Conservation (phyloP, 73 alveolate genomes). For the Stentor roeselii region DNA sequence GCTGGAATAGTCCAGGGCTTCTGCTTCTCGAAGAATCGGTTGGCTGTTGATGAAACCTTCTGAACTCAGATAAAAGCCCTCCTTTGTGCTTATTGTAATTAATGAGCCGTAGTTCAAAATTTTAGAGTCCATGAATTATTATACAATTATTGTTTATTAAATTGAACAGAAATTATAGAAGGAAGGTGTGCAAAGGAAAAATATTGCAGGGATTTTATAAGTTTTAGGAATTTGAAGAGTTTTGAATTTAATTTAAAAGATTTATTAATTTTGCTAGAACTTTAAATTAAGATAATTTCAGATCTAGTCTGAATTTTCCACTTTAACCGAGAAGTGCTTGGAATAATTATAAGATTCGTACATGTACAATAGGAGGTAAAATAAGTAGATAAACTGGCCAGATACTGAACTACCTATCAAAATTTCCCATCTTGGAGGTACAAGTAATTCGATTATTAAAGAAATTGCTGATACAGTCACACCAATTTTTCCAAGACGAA, state of each 20-base stretch:
- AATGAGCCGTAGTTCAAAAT: conserved; percentile 9
- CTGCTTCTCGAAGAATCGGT: not conserved
- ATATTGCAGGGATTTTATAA: too few species aligned
- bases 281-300: too few species aligned
- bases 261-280: too few species aligned
- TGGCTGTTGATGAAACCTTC: conserved; percentile 19
- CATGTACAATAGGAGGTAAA: not conserved
- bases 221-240: too few species aligned
- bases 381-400: not conserved
- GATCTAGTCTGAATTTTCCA: too few species aligned
- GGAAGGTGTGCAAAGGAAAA: too few species aligned
- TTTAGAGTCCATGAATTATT: not conserved
- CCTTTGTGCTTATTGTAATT: not conserved
- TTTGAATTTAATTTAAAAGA: too few species aligned
- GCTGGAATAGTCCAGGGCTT: not conserved
- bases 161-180: too few species aligned
- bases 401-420: not conserved
- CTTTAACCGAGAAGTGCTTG: not conserved
- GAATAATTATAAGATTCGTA: not conserved
- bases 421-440: not conserved
- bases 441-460: not conserved
- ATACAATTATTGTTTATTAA: too few species aligned
- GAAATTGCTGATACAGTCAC: not conserved
- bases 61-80: not conserved
- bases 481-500: not conserved